Percentiles rank a stretch among this genome's conserved stretches.
These are phyloP conservation scores for Mortierella sp. DNA, from an alignment of 371 early-diverging fungal genomes.

Conservation along the genomic window DNA sequence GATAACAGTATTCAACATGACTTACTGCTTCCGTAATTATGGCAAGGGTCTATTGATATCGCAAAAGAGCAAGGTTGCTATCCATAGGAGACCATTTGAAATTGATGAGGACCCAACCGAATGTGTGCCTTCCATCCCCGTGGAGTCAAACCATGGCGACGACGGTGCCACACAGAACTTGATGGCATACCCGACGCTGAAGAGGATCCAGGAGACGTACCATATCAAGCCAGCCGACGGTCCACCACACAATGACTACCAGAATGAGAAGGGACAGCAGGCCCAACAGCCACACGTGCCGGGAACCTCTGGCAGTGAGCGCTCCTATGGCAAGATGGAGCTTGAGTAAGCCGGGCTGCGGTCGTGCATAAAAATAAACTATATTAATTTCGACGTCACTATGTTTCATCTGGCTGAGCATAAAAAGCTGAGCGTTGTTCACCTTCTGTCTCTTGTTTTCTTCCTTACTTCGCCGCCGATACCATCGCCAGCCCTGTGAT, in stretches of 20 bases:
- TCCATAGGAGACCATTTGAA: conserved; percentile 34
- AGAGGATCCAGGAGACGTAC: conserved; percentile 45
- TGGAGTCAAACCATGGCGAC: conserved; percentile 14
- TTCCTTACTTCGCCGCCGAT: no score
- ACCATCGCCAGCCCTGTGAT: no score
- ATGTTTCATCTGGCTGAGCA: no score
- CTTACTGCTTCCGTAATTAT: conserved; percentile 53
- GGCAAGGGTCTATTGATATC: conserved; percentile 49
- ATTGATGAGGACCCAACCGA: conserved; percentile 47
- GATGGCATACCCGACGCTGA: conserved; percentile 50
- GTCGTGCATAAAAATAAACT: no score
- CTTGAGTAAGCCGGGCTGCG: conserved; percentile 16
- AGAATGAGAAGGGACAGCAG: neutral
- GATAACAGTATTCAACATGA: conserved; percentile 42
- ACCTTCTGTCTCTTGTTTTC: no score
- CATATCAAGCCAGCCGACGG: conserved; percentile 11
- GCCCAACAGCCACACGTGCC: no score
- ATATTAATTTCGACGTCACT: no score
- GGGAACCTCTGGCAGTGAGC: conserved; percentile 8
- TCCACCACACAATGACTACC: neutral
- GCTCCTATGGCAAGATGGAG: conserved; percentile 46
- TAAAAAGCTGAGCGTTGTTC: no score
- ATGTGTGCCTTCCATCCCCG: conserved; percentile 21
- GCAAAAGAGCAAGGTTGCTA: conserved; percentile 13
- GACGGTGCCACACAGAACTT: conserved; percentile 29